Base-by-base conservation (phyloP, 1,284 basidiomycete species). In the Cerioporus squamosus region DNA sequence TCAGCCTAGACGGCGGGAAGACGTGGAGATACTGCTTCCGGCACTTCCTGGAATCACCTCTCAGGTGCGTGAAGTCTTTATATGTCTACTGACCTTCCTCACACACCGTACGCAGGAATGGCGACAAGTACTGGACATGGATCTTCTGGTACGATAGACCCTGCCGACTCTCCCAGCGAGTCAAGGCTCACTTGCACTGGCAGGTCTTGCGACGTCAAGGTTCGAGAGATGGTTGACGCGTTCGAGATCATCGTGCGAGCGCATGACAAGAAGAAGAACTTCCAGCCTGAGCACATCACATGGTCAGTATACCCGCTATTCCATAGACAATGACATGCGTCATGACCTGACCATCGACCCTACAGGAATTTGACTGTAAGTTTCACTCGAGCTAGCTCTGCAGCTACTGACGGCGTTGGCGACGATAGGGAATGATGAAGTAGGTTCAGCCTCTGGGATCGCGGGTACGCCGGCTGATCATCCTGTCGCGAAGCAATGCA, bases 51-150 rank as follows among this genome's bases (percentile, higher is more conserved):
- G 55, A 62, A 3, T 53, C 53, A 8, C 64, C 64, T 5, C 43
- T 66, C 18, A 56, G 62, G 62, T 63, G 26, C 12, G 49, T 42
- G 2, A 20, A 31, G 12, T 23, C 14, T 10, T 44, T 8, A 10
- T 2, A 10, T 20, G 31, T 12, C 23, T 5, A 1, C 14, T 14
- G 15, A 26, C 8, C 17, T 44, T 12, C 14, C 33, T 44, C 12
- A 53, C 31, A 33, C 29, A 7, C 7, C 12, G 8, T 20, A 33
- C 7, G 29, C 10, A 68, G 68, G n/a, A 63, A 68, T 26, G 65
- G 67, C 5, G 55, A 55, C 53, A 70, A 70, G 44, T 64, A 66
- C 29, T 70, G 68, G 68, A 59, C 67, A 5, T 70, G 68, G 68
- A 53, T 69, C 2, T 69, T 67, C 53, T 69, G 67, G 67, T 68